A percentile compares a stretch with the other conserved stretches of the same genome.
Conservation (phyloP, 192 early-diverging fungal species). For the Diversispora epigaea region DNA sequence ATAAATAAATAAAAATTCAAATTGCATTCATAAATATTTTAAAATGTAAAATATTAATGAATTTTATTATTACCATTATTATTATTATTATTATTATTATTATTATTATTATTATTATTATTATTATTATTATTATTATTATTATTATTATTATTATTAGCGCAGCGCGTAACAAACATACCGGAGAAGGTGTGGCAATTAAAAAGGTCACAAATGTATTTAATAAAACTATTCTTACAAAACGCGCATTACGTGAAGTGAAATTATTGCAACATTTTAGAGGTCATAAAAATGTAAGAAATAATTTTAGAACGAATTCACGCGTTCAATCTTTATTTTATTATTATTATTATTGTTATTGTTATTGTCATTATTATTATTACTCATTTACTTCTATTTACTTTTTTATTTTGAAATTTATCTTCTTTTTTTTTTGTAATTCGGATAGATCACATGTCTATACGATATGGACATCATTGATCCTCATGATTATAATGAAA, state of each 20-base stretch:
- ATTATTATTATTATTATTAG: constrained; percentile 41
- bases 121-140: neutral
- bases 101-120: neutral
- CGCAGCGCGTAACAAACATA: constrained; percentile 72
- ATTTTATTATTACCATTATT: neutral
- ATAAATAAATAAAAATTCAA: no score
- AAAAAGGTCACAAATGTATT: constrained; percentile 85
- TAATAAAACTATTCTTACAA: constrained; percentile 83
- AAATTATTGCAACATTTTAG: constrained; percentile 91
- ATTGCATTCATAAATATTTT: no score
- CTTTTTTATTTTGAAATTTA: no score
- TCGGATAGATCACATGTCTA: constrained; percentile 67
- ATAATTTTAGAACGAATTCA: neutral
- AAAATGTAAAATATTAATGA: no score
- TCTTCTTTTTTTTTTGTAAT: neutral
- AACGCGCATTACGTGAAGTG: constrained; percentile 87
- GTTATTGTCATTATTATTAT: no score
- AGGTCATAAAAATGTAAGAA: constrained; percentile 82
- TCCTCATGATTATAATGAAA: constrained; percentile 71
- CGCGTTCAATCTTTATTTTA: neutral
- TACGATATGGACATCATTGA: constrained; percentile 78
- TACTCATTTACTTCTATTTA: no score
- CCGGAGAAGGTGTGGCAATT: constrained; percentile 78
- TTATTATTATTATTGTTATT: no score
- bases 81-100: constrained; percentile 7